A percentile compares a stretch with the other conserved stretches of the same genome.
Conservation (phyloP, 345 rosid genomes). For the Melaleuca alternifolia region DNA sequence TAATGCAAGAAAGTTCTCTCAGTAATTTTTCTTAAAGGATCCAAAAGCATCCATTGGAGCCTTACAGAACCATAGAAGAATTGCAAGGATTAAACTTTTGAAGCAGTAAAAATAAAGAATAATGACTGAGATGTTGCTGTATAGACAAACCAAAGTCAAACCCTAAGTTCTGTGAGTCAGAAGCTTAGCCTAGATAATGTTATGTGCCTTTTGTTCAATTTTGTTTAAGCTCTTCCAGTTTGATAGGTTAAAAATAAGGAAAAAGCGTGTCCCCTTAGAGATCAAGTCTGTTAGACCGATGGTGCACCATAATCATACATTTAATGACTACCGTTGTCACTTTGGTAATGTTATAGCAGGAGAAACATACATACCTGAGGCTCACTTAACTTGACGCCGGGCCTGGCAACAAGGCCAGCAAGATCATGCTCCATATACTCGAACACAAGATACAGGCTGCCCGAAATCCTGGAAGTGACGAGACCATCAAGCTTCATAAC, state of each 20-base stretch:
- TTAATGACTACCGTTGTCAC: not conserved
- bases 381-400: slow-evolving; percentile 72
- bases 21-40: not conserved
- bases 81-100: not conserved
- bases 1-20: not conserved
- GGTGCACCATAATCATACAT: not conserved
- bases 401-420: slow-evolving; percentile 67
- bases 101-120: not conserved
- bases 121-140: not conserved
- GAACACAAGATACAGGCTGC: slow-evolving; percentile 73
- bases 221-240: not conserved
- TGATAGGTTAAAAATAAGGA: not conserved
- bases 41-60: not conserved
- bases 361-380: slow-evolving; percentile 55
- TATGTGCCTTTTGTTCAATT: not conserved
- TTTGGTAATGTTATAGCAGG: not conserved
- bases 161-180: not conserved
- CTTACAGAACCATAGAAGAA: not conserved
- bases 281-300: not conserved
- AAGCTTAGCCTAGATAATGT: not conserved
- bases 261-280: not conserved
- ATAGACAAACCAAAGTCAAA: not conserved
- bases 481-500: slow-evolving; percentile 78
- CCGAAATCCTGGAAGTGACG: slow-evolving; percentile 70
- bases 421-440: slow-evolving; percentile 98